Evolutionary conservation across 345 rosid genomes (phyloP), one percentile per base, ranked within the genome.

Genomic region (Excoecaria cochinchinensis): DNA sequence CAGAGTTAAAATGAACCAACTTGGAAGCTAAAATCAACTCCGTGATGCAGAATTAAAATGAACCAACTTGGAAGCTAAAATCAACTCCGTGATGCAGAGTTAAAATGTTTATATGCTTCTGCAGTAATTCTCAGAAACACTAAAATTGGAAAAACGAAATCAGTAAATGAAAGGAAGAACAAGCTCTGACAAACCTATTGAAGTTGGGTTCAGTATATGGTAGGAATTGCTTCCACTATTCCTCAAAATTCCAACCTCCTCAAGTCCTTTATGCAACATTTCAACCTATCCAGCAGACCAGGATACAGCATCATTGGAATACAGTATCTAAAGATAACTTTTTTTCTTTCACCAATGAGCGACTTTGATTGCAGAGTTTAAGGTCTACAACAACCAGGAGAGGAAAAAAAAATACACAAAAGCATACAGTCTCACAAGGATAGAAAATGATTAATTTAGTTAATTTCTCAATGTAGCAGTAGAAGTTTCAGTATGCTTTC

Each of bases 141-240:
- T 7, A 25, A 56, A 16, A n/a, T 14, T 16, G 8, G 39, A 50
- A 62, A 36, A 42, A 51, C 1, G 67, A 46, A 13, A 60, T 74
- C 17, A 21, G 38, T 15, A 51, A 3, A 50, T 50, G 39, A 14
- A 57, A 10, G 55, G n/a, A 10, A 46, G 67, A 47, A 73, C 48
- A 78, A 46, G 63, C 13, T 72, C 47, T 52, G 56, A 61, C 81
- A 68, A 78, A 93, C 98, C 99, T 84, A 95, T 95, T 72, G 97
- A 88, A 79, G 99, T 95, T 13, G 99, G 99, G 75, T 95, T 95
- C 80, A 95, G 72, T 78, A 84, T 88, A 79, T 86, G 79, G 82
- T 88, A 95, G 40, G 67, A 83, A 74, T 68, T 80, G 71, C 82
- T 82, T 74, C 82, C 73, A 73, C 81, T 76, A 57, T 73, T 81